Evolutionary conservation across 2,329 filamentous ascomycete species (phyloP).

Genomic region (Purpureocillium takamizusanense): DNA sequence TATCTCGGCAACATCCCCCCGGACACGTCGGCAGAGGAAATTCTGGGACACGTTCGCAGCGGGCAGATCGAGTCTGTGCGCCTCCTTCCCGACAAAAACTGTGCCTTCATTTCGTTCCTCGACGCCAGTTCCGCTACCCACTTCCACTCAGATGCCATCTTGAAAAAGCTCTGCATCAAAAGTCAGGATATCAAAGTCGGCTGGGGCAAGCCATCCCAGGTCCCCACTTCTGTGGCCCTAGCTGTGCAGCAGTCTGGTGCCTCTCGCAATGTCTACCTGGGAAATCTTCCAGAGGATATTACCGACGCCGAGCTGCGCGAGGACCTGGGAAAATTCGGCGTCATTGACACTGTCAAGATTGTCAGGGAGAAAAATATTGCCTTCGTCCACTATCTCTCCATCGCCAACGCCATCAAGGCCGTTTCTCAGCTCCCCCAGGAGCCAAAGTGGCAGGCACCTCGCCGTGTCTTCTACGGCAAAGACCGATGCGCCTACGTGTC

Average conservation of each 20-base stretch:
- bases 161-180: conserved; percentile 98
- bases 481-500: conserved; percentile 97
- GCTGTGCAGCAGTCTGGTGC: conserved; percentile 96
- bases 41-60: conserved; percentile 89
- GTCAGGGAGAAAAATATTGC: conserved; percentile 97
- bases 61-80: conserved; percentile 99
- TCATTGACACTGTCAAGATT: conserved; percentile 95
- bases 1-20: conserved; percentile 98
- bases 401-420: conserved; percentile 96
- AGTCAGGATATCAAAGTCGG: conserved; percentile 99
- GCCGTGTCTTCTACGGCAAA: conserved; percentile 97
- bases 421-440: conserved; percentile 95
- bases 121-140: conserved; percentile 96
- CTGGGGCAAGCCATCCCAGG: conserved; percentile 97
- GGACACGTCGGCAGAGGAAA: conserved; percentile 93
- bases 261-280: conserved; percentile 93
- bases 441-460: conserved; percentile 90
- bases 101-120: conserved; percentile 97
- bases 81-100: conserved; percentile 96
- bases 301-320: conserved; percentile 88
- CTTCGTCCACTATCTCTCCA: conserved; percentile 95
- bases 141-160: conserved; percentile 98
- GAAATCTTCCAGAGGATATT: conserved; percentile 84
- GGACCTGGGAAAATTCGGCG: conserved; percentile 90
- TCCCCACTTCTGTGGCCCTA: conserved; percentile 92